Conservation (phyloP, 225 moss, liverwort and hornwort genomes). For the Bryoerythrophyllum caledonicum region DNA sequence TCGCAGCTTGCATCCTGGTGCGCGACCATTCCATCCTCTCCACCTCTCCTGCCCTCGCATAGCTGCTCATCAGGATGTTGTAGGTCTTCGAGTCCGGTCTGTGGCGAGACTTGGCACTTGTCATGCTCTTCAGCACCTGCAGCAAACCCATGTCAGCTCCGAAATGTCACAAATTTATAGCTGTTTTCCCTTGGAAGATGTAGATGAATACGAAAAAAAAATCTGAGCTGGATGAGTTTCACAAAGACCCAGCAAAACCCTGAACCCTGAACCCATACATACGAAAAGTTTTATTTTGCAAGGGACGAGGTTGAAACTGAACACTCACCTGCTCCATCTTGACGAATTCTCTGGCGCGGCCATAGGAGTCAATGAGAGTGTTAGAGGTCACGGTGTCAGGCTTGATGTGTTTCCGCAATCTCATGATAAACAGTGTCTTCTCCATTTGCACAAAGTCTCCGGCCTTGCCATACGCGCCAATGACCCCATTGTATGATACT, state of each 20-base stretch:
- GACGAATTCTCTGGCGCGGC: slow-evolving; percentile 63
- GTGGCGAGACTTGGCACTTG: slow-evolving; percentile 52
- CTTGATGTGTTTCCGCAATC: slow-evolving; percentile 61
- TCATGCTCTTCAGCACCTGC: slow-evolving; percentile 66
- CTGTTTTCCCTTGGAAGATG: not conserved
- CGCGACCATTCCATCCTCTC: slow-evolving; percentile 73
- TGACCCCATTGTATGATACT: slow-evolving; percentile 79
- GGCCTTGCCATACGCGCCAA: slow-evolving; percentile 83
- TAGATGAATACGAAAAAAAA: slow-evolving; percentile 5
- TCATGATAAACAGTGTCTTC: slow-evolving; percentile 65
- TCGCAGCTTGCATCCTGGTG: slow-evolving; percentile 60
- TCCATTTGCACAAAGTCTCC: slow-evolving; percentile 78
- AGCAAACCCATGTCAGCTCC: slow-evolving; percentile 15
- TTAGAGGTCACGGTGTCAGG: slow-evolving; percentile 90
- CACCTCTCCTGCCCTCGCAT: slow-evolving; percentile 72
- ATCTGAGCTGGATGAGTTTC: not conserved
- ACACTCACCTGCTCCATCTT: slow-evolving; percentile 90
- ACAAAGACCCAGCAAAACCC: not conserved
- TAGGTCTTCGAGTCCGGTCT: slow-evolving; percentile 75
- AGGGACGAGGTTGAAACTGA: slow-evolving; percentile 8
- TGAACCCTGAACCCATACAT: not conserved
- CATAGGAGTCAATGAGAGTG: slow-evolving; percentile 80
- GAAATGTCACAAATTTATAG: slow-evolving; percentile 20
- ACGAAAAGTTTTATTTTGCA: not conserved
- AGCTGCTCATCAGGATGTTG: slow-evolving; percentile 82